Evolutionary conservation across 768 basidiomycete species (phyloP).

Genomic region (Boletus tylopilopsis): DNA sequence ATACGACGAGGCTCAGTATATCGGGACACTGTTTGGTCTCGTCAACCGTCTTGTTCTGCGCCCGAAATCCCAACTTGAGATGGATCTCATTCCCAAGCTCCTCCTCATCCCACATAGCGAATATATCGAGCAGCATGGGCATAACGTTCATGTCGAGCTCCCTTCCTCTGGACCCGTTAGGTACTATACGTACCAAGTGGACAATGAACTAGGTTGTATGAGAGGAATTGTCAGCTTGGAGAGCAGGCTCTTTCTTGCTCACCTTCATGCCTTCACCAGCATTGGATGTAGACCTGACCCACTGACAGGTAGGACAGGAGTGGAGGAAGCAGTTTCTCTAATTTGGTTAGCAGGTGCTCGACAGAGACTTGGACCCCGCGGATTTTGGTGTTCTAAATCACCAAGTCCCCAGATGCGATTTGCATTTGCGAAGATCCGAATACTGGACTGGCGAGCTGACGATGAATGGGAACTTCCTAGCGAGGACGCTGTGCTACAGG

Average conservation of each 20-base stretch:
- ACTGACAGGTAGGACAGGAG: background rate
- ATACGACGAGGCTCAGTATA: background rate
- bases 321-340: background rate
- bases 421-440: background rate
- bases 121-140: background rate
- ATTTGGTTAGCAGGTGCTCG: background rate
- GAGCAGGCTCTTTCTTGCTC: background rate
- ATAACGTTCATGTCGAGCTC: background rate
- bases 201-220: background rate
- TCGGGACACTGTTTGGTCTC: background rate
- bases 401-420: background rate
- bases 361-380: background rate
- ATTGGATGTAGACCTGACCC: background rate
- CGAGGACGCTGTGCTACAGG: no score
- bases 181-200: background rate
- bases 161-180: background rate
- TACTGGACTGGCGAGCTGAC: background rate
- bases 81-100: background rate
- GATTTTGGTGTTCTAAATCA: no score
- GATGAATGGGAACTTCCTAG: no score
- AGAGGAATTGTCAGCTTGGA: background rate
- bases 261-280: background rate
- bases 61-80: background rate
- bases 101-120: background rate
- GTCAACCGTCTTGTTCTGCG: background rate